Evolutionary conservation across 2,329 filamentous ascomycete genomes (phyloP).

Genomic region (Ophiostoma ips): DNA sequence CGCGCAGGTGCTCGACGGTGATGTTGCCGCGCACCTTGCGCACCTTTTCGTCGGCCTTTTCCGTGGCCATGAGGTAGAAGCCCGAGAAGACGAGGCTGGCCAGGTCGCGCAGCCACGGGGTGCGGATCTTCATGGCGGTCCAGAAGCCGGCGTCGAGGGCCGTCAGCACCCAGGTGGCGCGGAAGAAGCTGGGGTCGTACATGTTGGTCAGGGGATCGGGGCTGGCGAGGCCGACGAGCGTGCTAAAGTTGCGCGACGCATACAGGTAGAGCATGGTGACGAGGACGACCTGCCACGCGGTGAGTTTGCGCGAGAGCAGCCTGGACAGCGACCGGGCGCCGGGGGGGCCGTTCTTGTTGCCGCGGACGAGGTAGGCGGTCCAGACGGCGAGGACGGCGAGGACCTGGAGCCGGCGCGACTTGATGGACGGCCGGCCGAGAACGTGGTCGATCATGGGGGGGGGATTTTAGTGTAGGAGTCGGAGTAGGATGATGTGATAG

Average conservation of each 20-base stretch:
- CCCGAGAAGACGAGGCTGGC: constrained; percentile 70
- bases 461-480: constrained; percentile 6
- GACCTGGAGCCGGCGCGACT: constrained; percentile 86
- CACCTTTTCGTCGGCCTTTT: constrained; percentile 93
- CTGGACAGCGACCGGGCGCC: constrained; percentile 56
- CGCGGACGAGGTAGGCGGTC: constrained; percentile 72
- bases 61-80: constrained; percentile 86
- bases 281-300: constrained; percentile 79
- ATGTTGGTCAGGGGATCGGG: constrained; percentile 90
- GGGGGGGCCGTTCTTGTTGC: constrained; percentile 79
- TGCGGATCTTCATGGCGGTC: constrained; percentile 86
- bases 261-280: constrained; percentile 86
- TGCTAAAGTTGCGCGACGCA: constrained; percentile 81
- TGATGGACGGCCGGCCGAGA: constrained; percentile 75
- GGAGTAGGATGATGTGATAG: background rate
- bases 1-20: constrained; percentile 79
- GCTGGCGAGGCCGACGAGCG: constrained; percentile 77
- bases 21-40: constrained; percentile 74
- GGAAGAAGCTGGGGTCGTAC: constrained; percentile 84
- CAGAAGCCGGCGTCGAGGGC: constrained; percentile 94
- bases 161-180: constrained; percentile 92
- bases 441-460: constrained; percentile 82
- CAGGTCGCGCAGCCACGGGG: constrained; percentile 67
- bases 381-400: constrained; percentile 84
- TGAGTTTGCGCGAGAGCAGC: constrained; percentile 55